Evolutionary conservation across 2,329 filamentous ascomycete species (phyloP).

Genomic region (Ophiostoma sp.): DNA sequence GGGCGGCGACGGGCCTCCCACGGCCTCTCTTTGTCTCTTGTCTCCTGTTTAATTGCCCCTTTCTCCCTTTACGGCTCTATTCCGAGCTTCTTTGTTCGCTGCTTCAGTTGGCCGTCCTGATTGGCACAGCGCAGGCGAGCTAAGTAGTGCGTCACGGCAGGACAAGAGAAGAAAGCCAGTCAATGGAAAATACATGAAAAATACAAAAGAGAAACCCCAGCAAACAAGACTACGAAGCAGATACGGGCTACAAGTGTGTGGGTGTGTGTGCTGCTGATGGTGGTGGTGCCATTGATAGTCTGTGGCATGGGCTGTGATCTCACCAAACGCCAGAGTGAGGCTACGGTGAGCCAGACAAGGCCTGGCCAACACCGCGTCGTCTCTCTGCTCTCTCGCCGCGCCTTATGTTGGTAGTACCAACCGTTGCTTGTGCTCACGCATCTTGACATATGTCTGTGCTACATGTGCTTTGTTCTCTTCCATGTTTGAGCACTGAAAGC

Average conservation of each 20-base stretch:
- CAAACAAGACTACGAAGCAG: background rate
- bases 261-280: background rate
- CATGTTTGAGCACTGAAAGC: too few relatives aligned
- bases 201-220: background rate
- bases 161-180: background rate
- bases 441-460: slow-evolving; percentile 6
- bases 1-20: slow-evolving; percentile 5
- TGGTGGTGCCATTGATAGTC: slow-evolving; percentile 1
- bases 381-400: background rate
- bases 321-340: background rate
- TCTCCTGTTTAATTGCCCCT: background rate
- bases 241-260: background rate
- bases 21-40: background rate
- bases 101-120: background rate
- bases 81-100: background rate
- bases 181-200: background rate
- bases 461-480: background rate
- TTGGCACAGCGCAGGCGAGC: background rate
- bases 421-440: slow-evolving; percentile 4
- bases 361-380: background rate
- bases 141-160: background rate
- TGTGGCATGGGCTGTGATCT: background rate
- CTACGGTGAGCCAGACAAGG: background rate
- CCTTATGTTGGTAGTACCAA: background rate
- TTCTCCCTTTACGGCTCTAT: background rate